Evolutionary conservation across 352 stramenopile genomes (phyloP), one percentile per base, ranked within the genome.

Genomic region (Thraustochytrium sp.): DNA sequence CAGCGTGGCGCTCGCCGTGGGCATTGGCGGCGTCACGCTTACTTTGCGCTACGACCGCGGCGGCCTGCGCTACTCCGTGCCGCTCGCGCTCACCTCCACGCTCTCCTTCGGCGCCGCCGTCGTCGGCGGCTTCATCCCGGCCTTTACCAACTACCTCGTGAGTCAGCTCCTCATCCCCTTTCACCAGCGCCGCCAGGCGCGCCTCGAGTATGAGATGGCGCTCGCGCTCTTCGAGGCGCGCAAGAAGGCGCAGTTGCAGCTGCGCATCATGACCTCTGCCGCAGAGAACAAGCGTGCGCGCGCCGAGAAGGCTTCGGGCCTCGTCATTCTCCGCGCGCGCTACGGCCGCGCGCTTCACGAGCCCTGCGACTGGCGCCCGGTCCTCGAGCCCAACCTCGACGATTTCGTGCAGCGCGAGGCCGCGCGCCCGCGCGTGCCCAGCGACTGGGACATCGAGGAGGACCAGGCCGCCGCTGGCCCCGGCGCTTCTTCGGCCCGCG

Each of bases 21-120:
- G 68, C 53, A 46, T 80, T 16, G 40, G 8, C 23, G 68, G 68
- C 68, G 49, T 80, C 36, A 46, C 21, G 21, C 37, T 80, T 8
- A 80, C 68, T 3, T 4, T 80, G 42, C 68, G 68, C 68, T 80
- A 80, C 68, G 68, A 80, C 31, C 46, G 68, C 23, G 68, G 68
- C 37, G 68, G 68, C 34, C 18, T 80, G 42, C 46, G 68, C 34
- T 80, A 80, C 68, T 46, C 40, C 1, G 44, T 80, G 23, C 68
- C 68, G 34, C 68, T 80, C 13, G 53, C 46, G 37, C 44, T 80
- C 5, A 80, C 44, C 46, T 64, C 68, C 21, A 31, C 36, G 2
- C 53, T 80, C 51, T 46, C n/a, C 13, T 64, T 80, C 40, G 68
- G 68, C 34, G 68, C 68, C 26, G 68, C 68, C 18, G 68, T 80